Evolutionary conservation across 2,329 filamentous ascomycete species (phyloP), one percentile per base, ranked within the genome.

Genomic region (Tolypocladium paradoxum): DNA sequence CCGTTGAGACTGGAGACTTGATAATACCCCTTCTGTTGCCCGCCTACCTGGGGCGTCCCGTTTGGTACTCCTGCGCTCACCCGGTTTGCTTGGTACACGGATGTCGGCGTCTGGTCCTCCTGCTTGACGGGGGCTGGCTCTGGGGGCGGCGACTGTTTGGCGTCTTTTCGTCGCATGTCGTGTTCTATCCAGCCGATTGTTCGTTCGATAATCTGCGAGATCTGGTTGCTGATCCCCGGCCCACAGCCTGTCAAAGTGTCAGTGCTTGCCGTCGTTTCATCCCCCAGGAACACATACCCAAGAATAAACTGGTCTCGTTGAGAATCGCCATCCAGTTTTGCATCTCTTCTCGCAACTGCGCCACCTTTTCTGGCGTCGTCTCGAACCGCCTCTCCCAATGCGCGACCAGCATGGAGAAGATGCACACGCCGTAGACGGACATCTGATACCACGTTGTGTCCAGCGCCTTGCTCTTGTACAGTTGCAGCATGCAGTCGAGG

Each of bases 361-460:
- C 72, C 51, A 90, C 70, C 54, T 88, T 81, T 2, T 74, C 73
- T 0, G 74, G 68, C 0, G 78, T 81, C 12, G 82, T 79, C 11
- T 79, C 74, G 49, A 81, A 79, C 33, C 84, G 76, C 48, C 84
- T 78, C 63, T 89, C 80, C 73, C 82, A 88, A 53, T 84, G 78
- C 2, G 81, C 80, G 48, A 87, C 88, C 0, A 92, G 70, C 16
- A 80, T 83, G 0, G 85, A 87, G 60, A 90, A 88, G 53, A 88
- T 83, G 29, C 85, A 85, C 45, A 85, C 82, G 14, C 88, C 76
- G 62, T 88, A 89, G 6, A 88, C 78, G 0, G 87, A 84, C 49
- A 82, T 76, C 48, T 85, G 84, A 60, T 88, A 87, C 86, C 87
- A 91, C 1, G 87, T 89, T 1, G 85, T 88, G 62, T 92, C 88